These are phyloP conservation scores for Xerophyta viscosa DNA, from an alignment of 106 monocot species.

Conservation along the genomic window DNA sequence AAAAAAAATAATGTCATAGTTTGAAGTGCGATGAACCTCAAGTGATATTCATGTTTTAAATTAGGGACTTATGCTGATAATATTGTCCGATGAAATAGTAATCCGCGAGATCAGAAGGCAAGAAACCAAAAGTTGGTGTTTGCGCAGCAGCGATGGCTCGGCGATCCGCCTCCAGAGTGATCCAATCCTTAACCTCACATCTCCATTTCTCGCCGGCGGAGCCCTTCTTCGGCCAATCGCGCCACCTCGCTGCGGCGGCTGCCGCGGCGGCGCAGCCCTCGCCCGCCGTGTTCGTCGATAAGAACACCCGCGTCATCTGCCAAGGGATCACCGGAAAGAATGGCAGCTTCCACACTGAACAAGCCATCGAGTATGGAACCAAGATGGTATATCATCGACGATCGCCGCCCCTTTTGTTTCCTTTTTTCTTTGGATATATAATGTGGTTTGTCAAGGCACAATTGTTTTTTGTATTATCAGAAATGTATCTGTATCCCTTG, in stretches of 20 bases:
- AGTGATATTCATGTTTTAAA: too few species aligned
- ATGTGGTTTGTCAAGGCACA: too few species aligned
- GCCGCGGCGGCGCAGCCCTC: constrained; percentile 23
- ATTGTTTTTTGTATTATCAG: too few species aligned
- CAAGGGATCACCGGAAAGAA: constrained; percentile 99
- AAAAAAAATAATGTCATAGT: too few species aligned
- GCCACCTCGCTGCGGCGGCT: constrained; percentile 48
- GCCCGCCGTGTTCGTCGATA: constrained; percentile 90
- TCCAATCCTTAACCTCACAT: constrained; percentile 29
- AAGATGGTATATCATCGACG: constrained; percentile 95
- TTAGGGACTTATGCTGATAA: too few species aligned
- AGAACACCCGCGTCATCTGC: constrained; percentile 96
- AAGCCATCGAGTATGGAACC: constrained; percentile 99
- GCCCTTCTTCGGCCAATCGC: constrained; percentile 16
- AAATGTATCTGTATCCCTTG: too few species aligned
- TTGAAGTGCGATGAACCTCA: too few species aligned
- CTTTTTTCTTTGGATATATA: too few species aligned
- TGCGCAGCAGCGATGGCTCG: constrained; percentile 54
- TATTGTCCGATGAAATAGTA: too few species aligned
- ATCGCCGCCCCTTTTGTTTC: too few species aligned
- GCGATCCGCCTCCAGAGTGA: constrained; percentile 45
- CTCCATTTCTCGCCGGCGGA: not conserved
- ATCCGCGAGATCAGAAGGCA: too few species aligned
- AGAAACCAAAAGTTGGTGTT: too few species aligned
- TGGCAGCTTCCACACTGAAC: constrained; percentile 99